These are phyloP conservation scores for Iris macrosiphon DNA, from an alignment of 106 monocot genomes.

Conservation along the genomic window DNA sequence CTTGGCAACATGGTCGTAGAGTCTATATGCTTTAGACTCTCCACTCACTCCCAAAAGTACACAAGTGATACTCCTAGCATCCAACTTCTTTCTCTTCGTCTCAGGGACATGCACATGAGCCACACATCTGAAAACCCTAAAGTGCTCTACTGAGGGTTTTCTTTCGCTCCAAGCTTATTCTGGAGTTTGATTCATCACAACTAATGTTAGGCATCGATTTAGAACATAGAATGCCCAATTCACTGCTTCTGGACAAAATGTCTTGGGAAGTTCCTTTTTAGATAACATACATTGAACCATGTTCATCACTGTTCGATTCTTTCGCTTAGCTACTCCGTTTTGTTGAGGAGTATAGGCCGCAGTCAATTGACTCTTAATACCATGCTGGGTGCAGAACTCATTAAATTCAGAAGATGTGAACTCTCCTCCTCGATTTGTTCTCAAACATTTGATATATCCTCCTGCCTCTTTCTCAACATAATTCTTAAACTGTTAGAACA, in stretches of 20 bases:
- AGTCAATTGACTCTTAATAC: background rate
- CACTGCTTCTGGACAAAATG: too few relatives aligned
- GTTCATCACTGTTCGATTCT: too few relatives aligned
- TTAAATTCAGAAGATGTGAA: background rate
- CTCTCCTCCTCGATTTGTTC: background rate
- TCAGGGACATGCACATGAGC: background rate
- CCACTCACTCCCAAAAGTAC: too few relatives aligned
- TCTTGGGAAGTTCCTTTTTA: too few relatives aligned
- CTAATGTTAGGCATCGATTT: background rate
- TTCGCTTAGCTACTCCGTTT: background rate
- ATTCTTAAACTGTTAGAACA: background rate
- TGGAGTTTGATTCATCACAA: too few relatives aligned
- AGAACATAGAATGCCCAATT: background rate
- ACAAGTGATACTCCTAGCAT: background rate
- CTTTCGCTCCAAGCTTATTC: too few relatives aligned
- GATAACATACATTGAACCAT: too few relatives aligned
- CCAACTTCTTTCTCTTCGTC: background rate
- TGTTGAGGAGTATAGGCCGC: background rate
- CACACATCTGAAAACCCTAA: background rate
- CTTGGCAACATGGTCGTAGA: background rate
- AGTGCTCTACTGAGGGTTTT: background rate
- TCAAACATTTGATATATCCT: background rate
- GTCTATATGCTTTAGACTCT: background rate
- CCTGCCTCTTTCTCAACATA: background rate
- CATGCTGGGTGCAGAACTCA: background rate